phyloP scores from a whole-genome alignment of 2,329 filamentous ascomycete genomes.

The Fusarium sp. region DNA sequence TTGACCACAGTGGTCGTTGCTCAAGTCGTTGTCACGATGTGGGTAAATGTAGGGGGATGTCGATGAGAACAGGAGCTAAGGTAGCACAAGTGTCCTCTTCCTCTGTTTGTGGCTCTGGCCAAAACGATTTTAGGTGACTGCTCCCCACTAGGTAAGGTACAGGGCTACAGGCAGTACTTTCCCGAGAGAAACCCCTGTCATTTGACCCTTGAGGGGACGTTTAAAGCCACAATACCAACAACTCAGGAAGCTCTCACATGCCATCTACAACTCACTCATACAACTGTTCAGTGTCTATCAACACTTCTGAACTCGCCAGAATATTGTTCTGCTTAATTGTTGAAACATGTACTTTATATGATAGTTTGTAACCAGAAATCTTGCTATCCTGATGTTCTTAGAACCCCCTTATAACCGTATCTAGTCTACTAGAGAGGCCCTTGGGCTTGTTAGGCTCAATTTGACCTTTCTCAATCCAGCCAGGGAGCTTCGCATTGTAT shows the following conservation, averaged over 20 bases:
- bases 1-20: conserved; percentile 36
- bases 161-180: conserved; percentile 36
- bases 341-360: conserved; percentile 45
- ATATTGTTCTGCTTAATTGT: too few relatives aligned
- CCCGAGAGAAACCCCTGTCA: conserved; percentile 9
- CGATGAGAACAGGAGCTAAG: conserved; percentile 40
- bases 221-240: conserved; percentile 26
- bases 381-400: conserved; percentile 52
- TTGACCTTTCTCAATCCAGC: conserved; percentile 47
- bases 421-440: conserved; percentile 46
- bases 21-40: conserved; percentile 40
- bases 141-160: too few relatives aligned
- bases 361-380: conserved; percentile 54
- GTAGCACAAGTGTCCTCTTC: conserved; percentile 48
- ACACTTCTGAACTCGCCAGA: too few relatives aligned
- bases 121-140: conserved; percentile 41
- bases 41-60: conserved; percentile 40
- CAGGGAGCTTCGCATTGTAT: conserved; percentile 51
- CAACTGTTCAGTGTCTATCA: background rate
- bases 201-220: conserved; percentile 11
- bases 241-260: background rate
- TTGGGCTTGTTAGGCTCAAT: conserved; percentile 51
- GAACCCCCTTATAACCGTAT: conserved; percentile 49
- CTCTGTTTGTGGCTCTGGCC: conserved; percentile 7
- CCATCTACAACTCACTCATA: background rate